Evolutionary conservation across 805 yeast species (phyloP), one percentile per base, ranked within the genome.

Genomic region (Ogataea trehaloabstinens): DNA sequence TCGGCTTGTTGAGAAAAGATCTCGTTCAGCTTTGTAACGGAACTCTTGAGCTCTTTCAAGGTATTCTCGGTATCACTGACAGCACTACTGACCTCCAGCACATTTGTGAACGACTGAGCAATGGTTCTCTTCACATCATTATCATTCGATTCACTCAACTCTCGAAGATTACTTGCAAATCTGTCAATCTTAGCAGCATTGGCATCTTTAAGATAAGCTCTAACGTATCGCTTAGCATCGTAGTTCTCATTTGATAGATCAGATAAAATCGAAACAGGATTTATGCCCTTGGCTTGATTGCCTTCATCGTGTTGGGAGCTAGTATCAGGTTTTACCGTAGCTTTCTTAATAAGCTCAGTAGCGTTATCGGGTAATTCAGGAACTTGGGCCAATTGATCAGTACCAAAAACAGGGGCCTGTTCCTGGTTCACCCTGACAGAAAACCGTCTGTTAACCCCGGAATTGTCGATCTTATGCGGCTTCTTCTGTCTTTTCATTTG

Each of bases 151-250:
- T 63, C 56, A 28, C 76, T 73, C 47, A 82, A 68, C 28, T 68
- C 64, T 2, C 61, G 52, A 46, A 85, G 63, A 37, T 71, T 73
- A 15, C 76, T 71, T 7, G 81, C 78, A 59, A 83, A 84, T 38
- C 75, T 78, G 50, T 85, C 89, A 24, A 86, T 82, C 44, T 81
- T 85, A 1, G 76, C 61, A 2, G 90, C 91, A 5, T 83, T 75
- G 1, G 88, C 86, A 45, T 78, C 74, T 8, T 78, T 66, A 44
- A 86, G 57, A 38, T 77, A 74, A 11, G 64, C 54, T 10, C 69
- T 67, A 3, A 79, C 73, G 51, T 70, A 79, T 2, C 50, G 40
- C 18, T 67, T 67, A 1, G 83, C 78, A 45, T 76, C 68, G 46
- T 74, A 77, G 3, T 59, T 44, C 2, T 67, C 64, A 24, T 63